phyloP scores from a whole-genome alignment of 1,284 basidiomycete species.

The Cryptococcus sp. region DNA sequence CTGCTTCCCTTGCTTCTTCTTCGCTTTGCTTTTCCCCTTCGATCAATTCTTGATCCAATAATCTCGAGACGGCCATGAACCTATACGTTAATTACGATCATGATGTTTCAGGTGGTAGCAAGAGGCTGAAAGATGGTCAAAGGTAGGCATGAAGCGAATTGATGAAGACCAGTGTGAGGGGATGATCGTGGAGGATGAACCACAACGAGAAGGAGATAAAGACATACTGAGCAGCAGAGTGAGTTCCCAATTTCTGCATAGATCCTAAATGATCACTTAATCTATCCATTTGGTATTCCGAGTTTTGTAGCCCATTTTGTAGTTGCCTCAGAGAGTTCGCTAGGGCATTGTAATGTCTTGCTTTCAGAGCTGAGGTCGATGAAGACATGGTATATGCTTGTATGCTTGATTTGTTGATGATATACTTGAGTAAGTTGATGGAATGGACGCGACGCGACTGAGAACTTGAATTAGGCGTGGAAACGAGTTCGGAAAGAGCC shows the following conservation, averaged over 20 bases:
- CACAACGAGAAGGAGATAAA: not conserved
- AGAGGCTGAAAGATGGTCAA: too few species aligned
- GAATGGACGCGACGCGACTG: too few species aligned
- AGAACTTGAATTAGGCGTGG: too few species aligned
- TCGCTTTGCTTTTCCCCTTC: not conserved
- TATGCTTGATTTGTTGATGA: too few species aligned
- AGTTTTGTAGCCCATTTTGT: constrained; percentile 36
- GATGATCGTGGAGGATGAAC: not conserved
- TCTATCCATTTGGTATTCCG: constrained; percentile 32
- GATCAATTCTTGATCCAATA: constrained; percentile 42
- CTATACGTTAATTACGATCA: constrained; percentile 14
- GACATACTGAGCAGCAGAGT: constrained; percentile 46
- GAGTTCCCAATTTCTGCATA: constrained; percentile 38
- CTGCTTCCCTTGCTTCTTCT: not conserved
- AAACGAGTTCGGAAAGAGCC: not conserved
- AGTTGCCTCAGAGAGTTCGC: constrained; percentile 35
- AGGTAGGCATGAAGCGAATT: too few species aligned
- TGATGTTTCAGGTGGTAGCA: too few species aligned
- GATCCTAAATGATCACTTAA: constrained; percentile 37
- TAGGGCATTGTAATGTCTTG: constrained; percentile 44
- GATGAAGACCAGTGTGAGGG: not conserved
- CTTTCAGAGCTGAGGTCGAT: constrained; percentile 25
- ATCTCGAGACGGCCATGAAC: constrained; percentile 47
- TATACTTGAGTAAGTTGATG: too few species aligned
- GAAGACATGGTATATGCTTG: constrained; percentile 22